Evolutionary conservation across 306 rosid species (phyloP).

Genomic region (Malus asiatica): DNA sequence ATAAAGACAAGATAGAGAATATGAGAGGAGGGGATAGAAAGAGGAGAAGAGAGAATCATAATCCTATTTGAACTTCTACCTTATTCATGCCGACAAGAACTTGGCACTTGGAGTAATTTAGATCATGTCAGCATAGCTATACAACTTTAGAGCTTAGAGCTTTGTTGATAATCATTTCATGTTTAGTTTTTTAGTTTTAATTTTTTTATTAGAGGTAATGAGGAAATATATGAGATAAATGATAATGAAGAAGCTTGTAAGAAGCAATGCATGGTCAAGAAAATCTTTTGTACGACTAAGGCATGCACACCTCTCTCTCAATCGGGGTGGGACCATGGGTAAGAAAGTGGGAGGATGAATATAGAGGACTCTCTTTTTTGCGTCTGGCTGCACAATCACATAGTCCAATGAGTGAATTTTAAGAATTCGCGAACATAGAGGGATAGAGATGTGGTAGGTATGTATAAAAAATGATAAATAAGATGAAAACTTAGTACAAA

Average conservation of each 20-base stretch:
- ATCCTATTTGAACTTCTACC: neutral
- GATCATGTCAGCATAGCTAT: neutral
- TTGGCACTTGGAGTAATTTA: neutral
- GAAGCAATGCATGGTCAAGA: too few species aligned
- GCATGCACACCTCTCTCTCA: too few species aligned
- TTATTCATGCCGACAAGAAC: neutral
- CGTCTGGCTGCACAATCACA: neutral
- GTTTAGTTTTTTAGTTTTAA: neutral
- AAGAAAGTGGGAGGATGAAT: neutral
- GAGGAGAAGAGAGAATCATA: too few species aligned
- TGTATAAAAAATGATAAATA: too few species aligned
- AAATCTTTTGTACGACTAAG: too few species aligned
- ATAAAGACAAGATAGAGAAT: too few species aligned
- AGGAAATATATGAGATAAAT: neutral
- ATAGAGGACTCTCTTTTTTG: neutral
- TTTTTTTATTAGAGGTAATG: neutral
- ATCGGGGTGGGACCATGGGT: too few species aligned
- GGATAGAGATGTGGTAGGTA: neutral
- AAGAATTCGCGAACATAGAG: neutral
- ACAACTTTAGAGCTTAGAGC: neutral
- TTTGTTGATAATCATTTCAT: neutral
- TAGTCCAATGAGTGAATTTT: neutral
- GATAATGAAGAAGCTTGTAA: neutral
- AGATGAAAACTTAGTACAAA: too few species aligned
- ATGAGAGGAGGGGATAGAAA: too few species aligned